Base-by-base conservation (phyloP, 1,284 basidiomycete species). In the Athelia sp. region DNA sequence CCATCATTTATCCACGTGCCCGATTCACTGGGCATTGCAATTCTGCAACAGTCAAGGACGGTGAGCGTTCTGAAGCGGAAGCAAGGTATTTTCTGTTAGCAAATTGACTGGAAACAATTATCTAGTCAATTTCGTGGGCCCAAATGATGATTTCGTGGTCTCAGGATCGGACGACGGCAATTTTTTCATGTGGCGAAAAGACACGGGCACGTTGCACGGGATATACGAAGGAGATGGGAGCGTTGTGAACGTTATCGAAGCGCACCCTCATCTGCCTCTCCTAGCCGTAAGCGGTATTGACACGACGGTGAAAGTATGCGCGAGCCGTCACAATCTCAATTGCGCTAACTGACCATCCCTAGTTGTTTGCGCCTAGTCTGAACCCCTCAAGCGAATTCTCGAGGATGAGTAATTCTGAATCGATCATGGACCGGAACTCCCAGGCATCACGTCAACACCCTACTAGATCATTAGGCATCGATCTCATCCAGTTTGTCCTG, bases 91-190 rank as follows among this genome's bases (percentile, higher is more conserved):
- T 13, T 29, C 26, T 29, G 13, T 29, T 4, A 29, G 26, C n/a
- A n/a, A n/a, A 29, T 29, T 29, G 26, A 29, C 13, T 29, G 26
- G 13, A 29, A 13, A 4, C 26, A n/a, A 23, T 0, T 47, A 44
- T 11, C 2, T 49, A 93, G 91, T 93, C 40, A 93, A 91, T 63
- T 95, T 92, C 61, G 67, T 93, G 31, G 92, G 91, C 0, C 81
- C 84, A 3, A 66, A 69, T 32, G 89, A 93, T 53, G 83, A 93
- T 62, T 89, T 79, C 52, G 79, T 97, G 29, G 74, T 82, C 8
- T 92, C 89, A n/a, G 94, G 94, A 3, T 91, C 87, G 0, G 94
- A 98, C 62, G 93, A 95, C 60, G 94, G 87, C 1, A 82, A 88
- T 59, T 79, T 84, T 64, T 90, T 97, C 65, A 73, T 94, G 10